Evolutionary conservation across 345 rosid genomes (phyloP), one percentile per base, ranked within the genome.

Genomic region (Triadica sebifera): DNA sequence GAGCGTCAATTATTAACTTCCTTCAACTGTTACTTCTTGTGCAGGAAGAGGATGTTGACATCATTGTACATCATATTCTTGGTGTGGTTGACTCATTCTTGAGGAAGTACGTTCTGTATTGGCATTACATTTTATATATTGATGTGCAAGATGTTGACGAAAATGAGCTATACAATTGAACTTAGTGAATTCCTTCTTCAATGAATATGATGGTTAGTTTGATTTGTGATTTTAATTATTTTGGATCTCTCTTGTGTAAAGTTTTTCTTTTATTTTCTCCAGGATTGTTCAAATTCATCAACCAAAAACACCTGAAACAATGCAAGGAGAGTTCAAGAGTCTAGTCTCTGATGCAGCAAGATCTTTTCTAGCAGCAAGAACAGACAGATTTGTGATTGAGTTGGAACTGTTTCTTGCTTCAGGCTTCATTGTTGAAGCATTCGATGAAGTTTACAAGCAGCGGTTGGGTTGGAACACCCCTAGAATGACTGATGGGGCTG

Each of bases 21-120:
- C 9, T 20, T 80, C 24, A 47, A 22, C 69, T 41, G 38, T 29
- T 34, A 8, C 34, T 12, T 4, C 10, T 6, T 45, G 4, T 61
- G 11, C 76, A 91, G 98, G 98, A 91, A 66, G 94, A 93, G 79
- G 91, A 95, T 84, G 94, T 89, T 59, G 87, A 84, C 49, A 78
- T 91, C 24, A 70, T 95, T 70, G 74, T 81, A 61, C 92, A 91
- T 78, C 98, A 95, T 84, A 75, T 93, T 56, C 81, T 76, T 39
- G 98, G 98, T 16, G 83, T 85, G 55, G 78, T 93, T 58, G 92
- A 90, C 43, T 88, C 96, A 45, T 89, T 87, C 62, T 50, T 81
- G 55, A 85, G 67, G 79, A 89, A 93, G 99, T 90, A 86, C 53
- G 25, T 34, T 77, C 51, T 22, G 55, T 22, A 24, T 24, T 24